Evolutionary conservation across 2,329 filamentous ascomycete genomes (phyloP), one percentile per base, ranked within the genome.

Genomic region (Xylaria hypoxylon): DNA sequence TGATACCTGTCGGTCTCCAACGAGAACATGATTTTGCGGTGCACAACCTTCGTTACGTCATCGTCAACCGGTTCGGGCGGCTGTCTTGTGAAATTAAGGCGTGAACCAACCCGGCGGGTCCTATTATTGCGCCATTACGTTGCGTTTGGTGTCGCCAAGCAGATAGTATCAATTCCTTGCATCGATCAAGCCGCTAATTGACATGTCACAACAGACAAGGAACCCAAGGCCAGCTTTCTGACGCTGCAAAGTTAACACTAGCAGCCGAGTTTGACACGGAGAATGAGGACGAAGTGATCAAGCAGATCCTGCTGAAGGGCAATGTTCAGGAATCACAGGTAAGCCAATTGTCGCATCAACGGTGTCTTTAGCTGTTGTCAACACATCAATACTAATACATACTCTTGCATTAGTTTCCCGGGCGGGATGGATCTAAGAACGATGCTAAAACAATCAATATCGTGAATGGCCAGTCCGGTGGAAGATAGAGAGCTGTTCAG

Each of bases 181-280:
- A 22, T 65, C 3, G 1, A 33, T 5, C 15, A 22, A 24, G 64
- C 56, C 48, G 61, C 69, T 76, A 71, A 75, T 51, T 56, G 59
- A 68, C 57, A 40, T 47, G 59, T 70, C 74, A 38, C 47, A 61
- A 64, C 65, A 97, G 94, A 80, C 94, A 97, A 79, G 95, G 95
- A 71, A 88, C 87, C 50, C 93, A 97, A 79, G 95, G 95, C 63
- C 86, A 89, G 65, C 83, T 92, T 48, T 92, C 97, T 76, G 81
- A 83, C 10, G 94, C 94, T 8, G 91, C 92, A 73, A 92, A 96
- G 71, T 81, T 84, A 48, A 85, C 85, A 52, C 85, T 99, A 4
- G 90, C 96, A 76, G 91, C 89, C 72, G 94, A 98, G 82, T 99
- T 99, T 74, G 93, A 92, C 72, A 95, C 93, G 15, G 81, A 85